Percentiles rank a stretch among this genome's conserved stretches.
Conservation (phyloP, 2,329 filamentous ascomycete genomes). For the Aspergillus udagawae region DNA sequence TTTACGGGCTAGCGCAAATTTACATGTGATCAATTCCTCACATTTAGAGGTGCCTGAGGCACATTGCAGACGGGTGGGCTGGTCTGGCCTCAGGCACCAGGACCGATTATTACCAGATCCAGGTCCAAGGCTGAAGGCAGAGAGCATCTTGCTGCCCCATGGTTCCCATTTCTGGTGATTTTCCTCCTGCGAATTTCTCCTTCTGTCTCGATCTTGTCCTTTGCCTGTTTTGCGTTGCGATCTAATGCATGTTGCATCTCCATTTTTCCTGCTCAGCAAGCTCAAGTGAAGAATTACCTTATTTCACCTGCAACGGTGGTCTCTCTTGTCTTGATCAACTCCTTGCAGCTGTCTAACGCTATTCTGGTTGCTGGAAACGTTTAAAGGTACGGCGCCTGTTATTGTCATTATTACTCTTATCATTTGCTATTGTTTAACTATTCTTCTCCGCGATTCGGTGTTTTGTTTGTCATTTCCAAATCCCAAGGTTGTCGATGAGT, state of each 20-base stretch:
- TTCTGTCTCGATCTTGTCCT: background rate
- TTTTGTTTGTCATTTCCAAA: too few relatives aligned
- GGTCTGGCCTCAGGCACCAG: background rate
- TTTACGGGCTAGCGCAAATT: background rate
- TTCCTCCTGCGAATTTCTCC: conserved; percentile 5
- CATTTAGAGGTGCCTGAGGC: background rate
- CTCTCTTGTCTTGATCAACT: conserved; percentile 1
- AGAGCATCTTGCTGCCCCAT: background rate
- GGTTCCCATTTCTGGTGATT: conserved; percentile 1
- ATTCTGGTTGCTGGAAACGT: conserved; percentile 14
- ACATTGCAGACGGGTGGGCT: background rate
- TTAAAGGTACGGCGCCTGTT: conserved; percentile 12
- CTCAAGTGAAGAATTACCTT: background rate
- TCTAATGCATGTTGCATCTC: conserved; percentile 1
- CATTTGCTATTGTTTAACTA: background rate
- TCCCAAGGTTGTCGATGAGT: background rate
- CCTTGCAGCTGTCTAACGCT: conserved; percentile 17
- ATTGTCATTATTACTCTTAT: background rate
- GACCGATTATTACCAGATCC: background rate
- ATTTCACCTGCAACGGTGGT: background rate
- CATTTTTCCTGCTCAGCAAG: background rate
- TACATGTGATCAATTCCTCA: accelerated
- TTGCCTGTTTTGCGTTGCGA: background rate
- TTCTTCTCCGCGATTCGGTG: background rate
- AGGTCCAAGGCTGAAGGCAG: background rate